Evolutionary conservation across 2,329 filamentous ascomycete species (phyloP).

Genomic region (Verticillium dahliae): DNA sequence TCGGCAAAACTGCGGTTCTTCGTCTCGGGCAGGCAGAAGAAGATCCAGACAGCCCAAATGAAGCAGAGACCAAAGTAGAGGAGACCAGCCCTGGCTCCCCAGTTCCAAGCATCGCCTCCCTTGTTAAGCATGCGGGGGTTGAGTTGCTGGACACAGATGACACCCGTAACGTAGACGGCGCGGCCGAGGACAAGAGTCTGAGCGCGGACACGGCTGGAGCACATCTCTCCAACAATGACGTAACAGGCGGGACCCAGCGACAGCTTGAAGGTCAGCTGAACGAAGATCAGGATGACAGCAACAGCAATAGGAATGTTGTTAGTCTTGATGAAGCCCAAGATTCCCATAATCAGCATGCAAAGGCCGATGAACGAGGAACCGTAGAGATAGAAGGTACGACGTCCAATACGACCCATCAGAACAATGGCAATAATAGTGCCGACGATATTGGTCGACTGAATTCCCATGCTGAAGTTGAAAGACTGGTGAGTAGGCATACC

Average conservation of each 20-base stretch:
- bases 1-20: conserved; percentile 37
- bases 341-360: conserved; percentile 34
- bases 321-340: conserved; percentile 24
- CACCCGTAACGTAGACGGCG: conserved; percentile 33
- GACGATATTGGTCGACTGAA: conserved; percentile 37
- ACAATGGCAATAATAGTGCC: conserved; percentile 31
- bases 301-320: conserved; percentile 24
- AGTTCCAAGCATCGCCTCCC: conserved; percentile 19
- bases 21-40: conserved; percentile 37
- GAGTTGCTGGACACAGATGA: conserved; percentile 30
- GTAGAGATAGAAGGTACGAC: conserved; percentile 30
- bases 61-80: conserved; percentile 31
- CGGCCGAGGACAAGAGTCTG: conserved; percentile 38
- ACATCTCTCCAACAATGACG: conserved; percentile 36
- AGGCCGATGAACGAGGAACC: conserved; percentile 34
- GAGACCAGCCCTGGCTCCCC: conserved; percentile 30
- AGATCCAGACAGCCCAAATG: conserved; percentile 33
- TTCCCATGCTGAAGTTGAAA: conserved; percentile 36
- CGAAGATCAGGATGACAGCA: conserved; percentile 31
- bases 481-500: conserved; percentile 28
- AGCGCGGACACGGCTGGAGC: conserved; percentile 33
- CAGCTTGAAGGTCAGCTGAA: conserved; percentile 33
- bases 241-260: conserved; percentile 37
- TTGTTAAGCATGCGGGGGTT: conserved; percentile 28
- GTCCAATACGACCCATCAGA: conserved; percentile 28